Evolutionary conservation across 257 asterid species (phyloP).

Genomic region (Solanum megistacrolobum): DNA sequence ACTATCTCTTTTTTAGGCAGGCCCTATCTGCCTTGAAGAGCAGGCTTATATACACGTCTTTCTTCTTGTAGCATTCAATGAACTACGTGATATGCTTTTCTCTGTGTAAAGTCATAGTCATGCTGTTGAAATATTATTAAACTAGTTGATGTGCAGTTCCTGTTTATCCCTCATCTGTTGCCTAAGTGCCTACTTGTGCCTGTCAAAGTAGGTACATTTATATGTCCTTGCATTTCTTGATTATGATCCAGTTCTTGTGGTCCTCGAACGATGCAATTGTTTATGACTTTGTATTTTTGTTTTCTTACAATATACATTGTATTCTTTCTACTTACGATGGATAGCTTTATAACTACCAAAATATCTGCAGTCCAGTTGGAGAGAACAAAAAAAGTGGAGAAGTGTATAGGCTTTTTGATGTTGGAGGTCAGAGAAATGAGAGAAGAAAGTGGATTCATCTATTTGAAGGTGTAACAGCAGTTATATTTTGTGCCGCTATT

Average conservation of each 20-base stretch:
- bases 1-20: neutral
- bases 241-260: neutral
- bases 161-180: neutral
- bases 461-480: slow-evolving; percentile 97
- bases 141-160: neutral
- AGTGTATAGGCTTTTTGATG: slow-evolving; percentile 89
- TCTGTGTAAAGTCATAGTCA: neutral
- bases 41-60: neutral
- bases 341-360: slow-evolving; percentile 5
- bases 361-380: slow-evolving; percentile 90
- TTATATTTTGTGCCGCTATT: slow-evolving; percentile 95
- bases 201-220: neutral
- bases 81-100: neutral
- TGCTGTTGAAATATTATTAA: neutral
- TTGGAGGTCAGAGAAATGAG: slow-evolving; percentile 99
- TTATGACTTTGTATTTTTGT: neutral
- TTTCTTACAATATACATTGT: neutral
- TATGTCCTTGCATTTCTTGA: neutral
- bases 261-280: neutral
- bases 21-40: neutral
- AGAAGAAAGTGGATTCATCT: slow-evolving; percentile 99
- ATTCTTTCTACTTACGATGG: neutral
- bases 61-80: neutral
- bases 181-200: neutral
- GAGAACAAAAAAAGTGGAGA: slow-evolving; percentile 96